Evolutionary conservation across 345 rosid species (phyloP).

Genomic region (Heritiera fomes): DNA sequence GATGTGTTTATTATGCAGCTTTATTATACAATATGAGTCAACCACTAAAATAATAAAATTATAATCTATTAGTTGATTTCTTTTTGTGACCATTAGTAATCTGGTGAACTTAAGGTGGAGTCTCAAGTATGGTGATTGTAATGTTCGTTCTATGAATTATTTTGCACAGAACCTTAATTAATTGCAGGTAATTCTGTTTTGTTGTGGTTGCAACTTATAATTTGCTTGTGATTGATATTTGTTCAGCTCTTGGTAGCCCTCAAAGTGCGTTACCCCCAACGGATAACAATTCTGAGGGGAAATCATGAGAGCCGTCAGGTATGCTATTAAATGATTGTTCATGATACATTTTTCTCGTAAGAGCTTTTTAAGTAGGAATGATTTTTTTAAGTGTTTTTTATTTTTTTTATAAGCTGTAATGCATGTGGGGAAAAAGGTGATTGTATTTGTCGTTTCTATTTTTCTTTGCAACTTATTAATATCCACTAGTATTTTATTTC

Average conservation of each 20-base stretch:
- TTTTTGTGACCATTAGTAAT: neutral
- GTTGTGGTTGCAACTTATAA: neutral
- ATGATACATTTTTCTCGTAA: neutral
- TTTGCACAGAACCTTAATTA: neutral
- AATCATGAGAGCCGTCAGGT: conserved; percentile 99
- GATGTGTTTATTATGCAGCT: neutral
- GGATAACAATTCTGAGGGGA: conserved; percentile 96
- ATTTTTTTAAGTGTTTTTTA: neutral
- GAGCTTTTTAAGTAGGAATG: conserved; percentile 5
- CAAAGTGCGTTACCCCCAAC: conserved; percentile 81
- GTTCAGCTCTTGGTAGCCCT: conserved; percentile 81
- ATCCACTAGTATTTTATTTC: neutral
- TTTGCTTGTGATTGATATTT: conserved; percentile 20
- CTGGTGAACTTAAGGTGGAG: neutral
- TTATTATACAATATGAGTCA: neutral
- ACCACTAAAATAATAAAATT: neutral
- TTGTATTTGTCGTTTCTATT: neutral
- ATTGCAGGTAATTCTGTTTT: neutral
- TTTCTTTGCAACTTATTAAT: neutral
- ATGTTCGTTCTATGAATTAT: neutral
- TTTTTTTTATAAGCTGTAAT: neutral
- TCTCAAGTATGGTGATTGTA: neutral
- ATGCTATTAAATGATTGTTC: conserved; percentile 17
- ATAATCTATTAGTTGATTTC: neutral
- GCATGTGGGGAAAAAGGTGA: neutral